These are phyloP conservation scores for Russula emetica DNA, from an alignment of 768 basidiomycete genomes.

Conservation along the genomic window DNA sequence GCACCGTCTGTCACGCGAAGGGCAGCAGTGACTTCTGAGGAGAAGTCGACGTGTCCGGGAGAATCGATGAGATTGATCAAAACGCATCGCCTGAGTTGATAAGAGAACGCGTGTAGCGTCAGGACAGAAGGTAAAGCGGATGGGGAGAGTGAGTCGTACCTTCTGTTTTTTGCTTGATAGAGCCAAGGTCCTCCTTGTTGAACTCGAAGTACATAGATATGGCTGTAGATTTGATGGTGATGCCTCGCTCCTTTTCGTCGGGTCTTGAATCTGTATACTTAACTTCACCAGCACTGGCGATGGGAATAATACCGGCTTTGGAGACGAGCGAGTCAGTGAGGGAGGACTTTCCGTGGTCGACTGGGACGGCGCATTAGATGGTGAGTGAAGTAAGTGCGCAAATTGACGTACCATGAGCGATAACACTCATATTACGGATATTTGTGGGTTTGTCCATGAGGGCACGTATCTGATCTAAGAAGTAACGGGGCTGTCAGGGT, in stretches of 20 bases:
- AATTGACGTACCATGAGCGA: constrained; percentile 70
- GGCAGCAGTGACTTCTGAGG: constrained; percentile 98
- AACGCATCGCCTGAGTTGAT: constrained; percentile 72
- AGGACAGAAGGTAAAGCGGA: constrained; percentile 18
- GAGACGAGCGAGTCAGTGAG: constrained; percentile 98
- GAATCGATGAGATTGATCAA: constrained; percentile 99
- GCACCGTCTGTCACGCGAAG: constrained; percentile 99
- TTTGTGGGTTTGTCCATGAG: constrained; percentile 91
- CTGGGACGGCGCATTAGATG: constrained; percentile 38
- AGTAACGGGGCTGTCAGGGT: constrained; percentile 32
- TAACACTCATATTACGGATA: constrained; percentile 94
- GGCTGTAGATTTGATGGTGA: constrained; percentile 99
- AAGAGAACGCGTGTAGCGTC: constrained; percentile 16
- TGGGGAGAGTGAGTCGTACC: constrained; percentile 45
- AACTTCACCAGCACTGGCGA: constrained; percentile 90
- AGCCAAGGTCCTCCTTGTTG: constrained; percentile 76
- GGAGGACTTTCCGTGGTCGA: constrained; percentile 99
- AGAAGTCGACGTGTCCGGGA: constrained; percentile 99
- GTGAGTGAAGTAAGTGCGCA: constrained; percentile 27
- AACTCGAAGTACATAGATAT: constrained; percentile 99
- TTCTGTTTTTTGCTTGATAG: constrained; percentile 92
- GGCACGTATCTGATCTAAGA: constrained; percentile 73
- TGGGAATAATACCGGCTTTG: constrained; percentile 98
- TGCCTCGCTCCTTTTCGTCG: constrained; percentile 99
- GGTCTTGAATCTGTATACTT: constrained; percentile 96